Percentiles rank a stretch among this genome's conserved stretches.
phyloP scores from a whole-genome alignment of 2,329 filamentous ascomycete species.

The Tolypocladium capitatum region DNA sequence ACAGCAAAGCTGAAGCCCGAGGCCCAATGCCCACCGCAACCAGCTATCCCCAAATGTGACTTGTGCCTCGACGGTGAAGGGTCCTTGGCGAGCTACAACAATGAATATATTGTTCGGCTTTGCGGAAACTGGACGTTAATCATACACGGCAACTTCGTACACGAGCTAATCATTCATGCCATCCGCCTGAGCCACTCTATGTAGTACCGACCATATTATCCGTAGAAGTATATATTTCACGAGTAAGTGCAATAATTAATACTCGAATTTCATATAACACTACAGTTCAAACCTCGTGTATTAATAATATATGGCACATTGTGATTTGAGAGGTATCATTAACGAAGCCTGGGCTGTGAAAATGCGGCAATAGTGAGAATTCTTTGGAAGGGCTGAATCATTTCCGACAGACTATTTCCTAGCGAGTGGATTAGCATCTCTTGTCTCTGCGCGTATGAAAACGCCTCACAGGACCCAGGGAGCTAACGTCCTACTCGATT shows the following conservation, averaged over 20 bases:
- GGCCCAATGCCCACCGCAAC: neutral
- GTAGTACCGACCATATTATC: too few species aligned
- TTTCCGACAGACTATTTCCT: too few species aligned
- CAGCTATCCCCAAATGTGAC: neutral
- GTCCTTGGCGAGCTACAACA: neutral
- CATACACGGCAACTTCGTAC: too few species aligned
- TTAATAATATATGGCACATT: neutral
- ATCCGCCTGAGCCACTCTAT: too few species aligned
- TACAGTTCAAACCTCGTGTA: too few species aligned
- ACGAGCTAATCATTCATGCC: too few species aligned
- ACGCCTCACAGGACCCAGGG: neutral
- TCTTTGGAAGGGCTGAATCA: too few species aligned
- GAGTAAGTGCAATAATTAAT: too few species aligned
- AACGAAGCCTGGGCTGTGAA: neutral
- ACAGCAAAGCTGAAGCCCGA: neutral
- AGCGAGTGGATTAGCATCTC: neutral
- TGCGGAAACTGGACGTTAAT: neutral
- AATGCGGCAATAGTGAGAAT: neutral
- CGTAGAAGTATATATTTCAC: too few species aligned
- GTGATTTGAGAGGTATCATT: neutral
- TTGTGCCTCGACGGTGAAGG: neutral
- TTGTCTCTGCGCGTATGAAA: neutral
- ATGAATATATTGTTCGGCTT: neutral
- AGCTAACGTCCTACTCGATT: neutral
- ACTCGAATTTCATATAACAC: too few species aligned